These are phyloP conservation scores for Boechera stricta DNA, from an alignment of 345 rosid species.

Conservation along the genomic window DNA sequence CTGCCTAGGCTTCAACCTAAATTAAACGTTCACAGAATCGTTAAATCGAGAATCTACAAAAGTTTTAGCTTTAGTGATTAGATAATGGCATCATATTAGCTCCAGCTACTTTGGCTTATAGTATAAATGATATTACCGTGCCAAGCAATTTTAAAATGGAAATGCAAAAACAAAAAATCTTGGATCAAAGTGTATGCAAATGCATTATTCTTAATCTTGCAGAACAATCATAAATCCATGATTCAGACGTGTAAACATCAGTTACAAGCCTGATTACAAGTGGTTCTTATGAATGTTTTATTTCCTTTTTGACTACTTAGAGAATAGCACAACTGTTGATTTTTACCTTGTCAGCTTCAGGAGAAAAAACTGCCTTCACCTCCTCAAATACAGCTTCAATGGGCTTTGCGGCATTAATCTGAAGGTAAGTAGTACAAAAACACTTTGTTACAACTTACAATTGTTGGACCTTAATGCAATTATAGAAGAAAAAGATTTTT, in stretches of 20 bases:
- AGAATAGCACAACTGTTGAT: constrained; percentile 35
- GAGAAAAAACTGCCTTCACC: constrained; percentile 57
- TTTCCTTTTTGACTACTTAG: constrained; percentile 26
- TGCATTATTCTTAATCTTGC: constrained; percentile 32
- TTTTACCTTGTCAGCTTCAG: constrained; percentile 71
- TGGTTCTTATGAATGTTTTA: constrained; percentile 9
- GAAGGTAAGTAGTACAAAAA: constrained; percentile 37
- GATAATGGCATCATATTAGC: not conserved
- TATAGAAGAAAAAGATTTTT: constrained; percentile 20
- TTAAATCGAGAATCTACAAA: constrained; percentile 12
- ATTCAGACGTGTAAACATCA: constrained; percentile 14
- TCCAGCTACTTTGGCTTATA: not conserved
- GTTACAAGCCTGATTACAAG: constrained; percentile 32
- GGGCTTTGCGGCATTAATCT: constrained; percentile 82
- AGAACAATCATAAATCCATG: constrained; percentile 18
- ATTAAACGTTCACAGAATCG: constrained; percentile 17
- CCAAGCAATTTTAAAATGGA: not conserved
- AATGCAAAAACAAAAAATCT: not conserved
- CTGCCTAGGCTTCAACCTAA: constrained; percentile 44
- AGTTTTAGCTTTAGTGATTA: not conserved
- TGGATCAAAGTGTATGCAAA: constrained; percentile 20
- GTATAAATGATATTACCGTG: not conserved
- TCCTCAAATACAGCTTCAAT: constrained; percentile 68
- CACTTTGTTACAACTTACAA: constrained; percentile 2
- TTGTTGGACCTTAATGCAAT: not conserved